Percentiles rank a stretch among this genome's conserved stretches.
These are phyloP conservation scores for Zychaea mexicana DNA, from an alignment of 371 early-diverging fungal genomes.

Conservation along the genomic window DNA sequence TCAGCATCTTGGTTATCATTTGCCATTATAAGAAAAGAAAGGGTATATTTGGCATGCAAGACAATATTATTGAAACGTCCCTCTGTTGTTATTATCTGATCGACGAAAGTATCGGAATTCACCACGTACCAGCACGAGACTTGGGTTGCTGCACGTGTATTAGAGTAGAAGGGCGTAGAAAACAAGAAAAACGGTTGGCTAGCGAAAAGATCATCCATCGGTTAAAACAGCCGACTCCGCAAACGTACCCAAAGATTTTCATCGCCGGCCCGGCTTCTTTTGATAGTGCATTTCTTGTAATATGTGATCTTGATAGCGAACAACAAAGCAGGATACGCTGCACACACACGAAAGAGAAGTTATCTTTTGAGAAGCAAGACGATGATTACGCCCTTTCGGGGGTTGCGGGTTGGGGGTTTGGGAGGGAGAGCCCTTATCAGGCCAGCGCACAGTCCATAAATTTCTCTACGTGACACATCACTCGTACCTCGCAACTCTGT, in stretches of 20 bases:
- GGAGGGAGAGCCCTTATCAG: too few species aligned
- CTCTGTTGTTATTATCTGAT: too few species aligned
- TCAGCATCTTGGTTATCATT: too few species aligned
- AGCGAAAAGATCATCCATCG: background rate
- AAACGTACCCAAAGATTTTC: too few species aligned
- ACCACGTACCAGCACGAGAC: too few species aligned
- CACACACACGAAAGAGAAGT: too few species aligned
- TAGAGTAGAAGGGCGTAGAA: background rate
- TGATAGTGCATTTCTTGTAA: background rate
- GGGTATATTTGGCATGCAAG: too few species aligned
- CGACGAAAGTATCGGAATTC: too few species aligned
- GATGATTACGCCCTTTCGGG: background rate
- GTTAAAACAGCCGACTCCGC: background rate
- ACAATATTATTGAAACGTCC: too few species aligned
- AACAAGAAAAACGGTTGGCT: background rate
- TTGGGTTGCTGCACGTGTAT: background rate
- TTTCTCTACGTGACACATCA: background rate
- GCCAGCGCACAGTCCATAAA: background rate
- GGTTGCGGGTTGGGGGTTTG: too few species aligned
- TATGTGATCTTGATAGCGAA: slow-evolving; percentile 4
- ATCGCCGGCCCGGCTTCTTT: background rate
- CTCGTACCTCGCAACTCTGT: too few species aligned
- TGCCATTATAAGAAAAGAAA: too few species aligned
- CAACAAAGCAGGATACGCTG: background rate
- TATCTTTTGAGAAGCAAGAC: background rate